Percentiles rank a stretch among this genome's conserved stretches.
Conservation (phyloP, 192 early-diverging fungal species). For the Neocallimastix lanati region DNA sequence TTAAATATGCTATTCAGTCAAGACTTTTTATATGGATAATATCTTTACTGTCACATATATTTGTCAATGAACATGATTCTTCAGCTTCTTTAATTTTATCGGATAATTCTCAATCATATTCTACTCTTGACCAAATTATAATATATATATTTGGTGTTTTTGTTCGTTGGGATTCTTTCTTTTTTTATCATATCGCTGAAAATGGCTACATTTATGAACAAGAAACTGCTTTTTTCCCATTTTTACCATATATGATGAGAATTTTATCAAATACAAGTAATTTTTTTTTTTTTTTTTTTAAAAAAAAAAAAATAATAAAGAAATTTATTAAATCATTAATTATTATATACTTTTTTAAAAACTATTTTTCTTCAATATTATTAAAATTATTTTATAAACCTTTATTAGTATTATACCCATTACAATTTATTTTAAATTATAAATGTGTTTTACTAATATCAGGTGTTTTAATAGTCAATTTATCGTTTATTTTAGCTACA, state of each 20-base stretch:
- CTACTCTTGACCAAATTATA: neutral
- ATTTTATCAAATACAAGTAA: slow-evolving; percentile 11
- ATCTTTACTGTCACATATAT: neutral
- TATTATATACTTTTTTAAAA: no score
- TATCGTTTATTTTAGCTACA: slow-evolving; percentile 53
- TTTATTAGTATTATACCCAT: slow-evolving; percentile 37
- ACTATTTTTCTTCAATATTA: no score
- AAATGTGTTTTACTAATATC: slow-evolving; percentile 26
- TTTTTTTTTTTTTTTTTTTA: no score
- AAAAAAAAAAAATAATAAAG: slow-evolving; percentile 6
- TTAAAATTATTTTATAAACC: no score
- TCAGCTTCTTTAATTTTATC: neutral
- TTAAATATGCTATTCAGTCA: neutral
- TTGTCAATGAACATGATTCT: neutral
- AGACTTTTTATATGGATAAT: neutral
- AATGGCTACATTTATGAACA: slow-evolving; percentile 72
- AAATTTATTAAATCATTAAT: neutral
- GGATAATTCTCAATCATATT: neutral
- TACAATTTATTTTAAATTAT: slow-evolving; percentile 12
- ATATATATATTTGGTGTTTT: slow-evolving; percentile 19
- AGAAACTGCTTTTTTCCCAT: slow-evolving; percentile 75
- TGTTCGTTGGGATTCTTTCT: slow-evolving; percentile 78
- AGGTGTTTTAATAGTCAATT: slow-evolving; percentile 57
- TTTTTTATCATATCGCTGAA: slow-evolving; percentile 62
- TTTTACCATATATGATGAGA: slow-evolving; percentile 46